Base-by-base conservation (phyloP, 768 basidiomycete species). In the Lactifluus piperatus region DNA sequence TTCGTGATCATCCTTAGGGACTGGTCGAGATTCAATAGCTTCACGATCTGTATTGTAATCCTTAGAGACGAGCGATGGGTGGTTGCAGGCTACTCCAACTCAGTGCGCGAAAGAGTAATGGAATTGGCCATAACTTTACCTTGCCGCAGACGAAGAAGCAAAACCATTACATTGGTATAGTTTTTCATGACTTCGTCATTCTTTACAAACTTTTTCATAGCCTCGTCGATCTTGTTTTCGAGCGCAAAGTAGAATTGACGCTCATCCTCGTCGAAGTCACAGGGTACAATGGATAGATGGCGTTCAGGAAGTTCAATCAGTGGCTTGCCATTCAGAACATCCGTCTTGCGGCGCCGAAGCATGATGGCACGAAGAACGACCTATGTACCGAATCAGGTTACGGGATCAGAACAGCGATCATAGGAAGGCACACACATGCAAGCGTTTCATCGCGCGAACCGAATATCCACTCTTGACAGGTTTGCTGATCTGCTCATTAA, bases 121-220 rank as follows among this genome's bases (percentile, higher is more conserved):
- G 57, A 49, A 30, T 20, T 9, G 1, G 9, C 41, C 24, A 30
- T 52, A 52, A 14, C 69, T 78, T 29, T 60, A 88, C 94, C 91
- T 80, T 99, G 95, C 29, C 95, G 84, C 48, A 97, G 76, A 30
- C 95, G 81, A 49, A 97, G 78, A 62, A 90, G 77, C 32, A 90
- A 69, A 16, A 87, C 74, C 64, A 91, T 74, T 5, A 91, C 82
- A 36, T 80, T 79, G 0, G 86, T 88, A 68, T 91, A 89, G 47
- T 77, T 81, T 63, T 79, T 76, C 59, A 71, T 77, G 48, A 77
- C 77, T 27, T 80, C 74, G 4, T 73, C 75, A 34, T 75, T 71
- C 55, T 74, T 71, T 71, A 85, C 79, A 45, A 90, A 76, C 66
- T 85, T 86, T 67, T 89, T 64, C 54, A 64, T 66, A 20, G 77